Conservation (phyloP, 2,329 filamentous ascomycete species). For the Dactylonectria macrodidyma region DNA sequence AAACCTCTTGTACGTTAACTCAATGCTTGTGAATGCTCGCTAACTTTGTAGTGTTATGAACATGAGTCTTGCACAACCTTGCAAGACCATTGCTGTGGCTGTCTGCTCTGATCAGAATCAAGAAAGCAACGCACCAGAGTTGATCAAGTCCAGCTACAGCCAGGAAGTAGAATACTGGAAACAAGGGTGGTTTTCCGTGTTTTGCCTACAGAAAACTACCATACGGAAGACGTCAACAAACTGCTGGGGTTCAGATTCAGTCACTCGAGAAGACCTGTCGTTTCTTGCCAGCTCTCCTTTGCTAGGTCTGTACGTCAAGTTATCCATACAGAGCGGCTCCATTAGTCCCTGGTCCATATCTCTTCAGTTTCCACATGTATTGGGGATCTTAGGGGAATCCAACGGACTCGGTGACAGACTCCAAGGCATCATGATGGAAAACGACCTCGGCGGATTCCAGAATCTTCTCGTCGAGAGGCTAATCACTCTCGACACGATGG, state of each 20-base stretch:
- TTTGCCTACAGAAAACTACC: neutral
- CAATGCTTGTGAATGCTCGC: neutral
- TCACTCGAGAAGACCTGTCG: neutral
- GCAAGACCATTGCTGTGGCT: neutral
- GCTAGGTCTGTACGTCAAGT: neutral
- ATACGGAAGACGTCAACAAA: neutral
- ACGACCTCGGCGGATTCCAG: neutral
- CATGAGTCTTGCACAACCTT: neutral
- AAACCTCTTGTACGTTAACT: neutral
- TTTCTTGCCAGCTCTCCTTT: neutral
- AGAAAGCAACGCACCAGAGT: neutral
- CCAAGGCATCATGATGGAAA: rapidly evolving
- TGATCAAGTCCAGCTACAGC: neutral
- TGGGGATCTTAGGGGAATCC: neutral
- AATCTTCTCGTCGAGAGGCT: neutral
- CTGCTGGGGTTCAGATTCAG: rapidly evolving
- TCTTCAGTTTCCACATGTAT: conserved; percentile 13
- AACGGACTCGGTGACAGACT: neutral
- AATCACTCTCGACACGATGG: neutral
- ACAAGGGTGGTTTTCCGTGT: neutral
- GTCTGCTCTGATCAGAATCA: neutral
- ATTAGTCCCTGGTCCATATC: conserved; percentile 7
- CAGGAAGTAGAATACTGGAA: neutral
- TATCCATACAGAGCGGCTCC: neutral
- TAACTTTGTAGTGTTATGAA: conserved; percentile 9